A percentile compares a stretch with the other conserved stretches of the same genome.
Evolutionary conservation across 2,329 filamentous ascomycete genomes (phyloP).

Genomic region (Paecilomyces formosus): DNA sequence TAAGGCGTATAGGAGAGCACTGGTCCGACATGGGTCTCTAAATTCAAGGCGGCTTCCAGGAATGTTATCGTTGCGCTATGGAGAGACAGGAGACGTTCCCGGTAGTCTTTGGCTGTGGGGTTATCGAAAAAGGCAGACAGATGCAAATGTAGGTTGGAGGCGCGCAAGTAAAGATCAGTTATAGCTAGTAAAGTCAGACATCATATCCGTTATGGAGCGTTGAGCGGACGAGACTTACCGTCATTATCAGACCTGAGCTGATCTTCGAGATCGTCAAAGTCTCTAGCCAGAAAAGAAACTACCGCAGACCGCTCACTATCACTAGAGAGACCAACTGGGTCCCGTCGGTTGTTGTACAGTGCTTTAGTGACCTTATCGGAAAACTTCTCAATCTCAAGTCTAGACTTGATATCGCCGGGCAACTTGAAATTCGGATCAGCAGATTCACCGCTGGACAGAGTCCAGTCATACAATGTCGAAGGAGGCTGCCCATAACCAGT

Average conservation of each 20-base stretch:
- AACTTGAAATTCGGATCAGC: constrained; percentile 41
- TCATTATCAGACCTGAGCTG: constrained; percentile 37
- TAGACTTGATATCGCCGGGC: constrained; percentile 44
- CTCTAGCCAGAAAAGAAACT: constrained; percentile 38
- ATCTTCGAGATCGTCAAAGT: constrained; percentile 47
- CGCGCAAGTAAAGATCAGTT: constrained; percentile 41
- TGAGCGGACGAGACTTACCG: constrained; percentile 18
- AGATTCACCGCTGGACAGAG: constrained; percentile 38
- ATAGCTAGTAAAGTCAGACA: constrained; percentile 24
- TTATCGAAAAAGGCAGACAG: constrained; percentile 45
- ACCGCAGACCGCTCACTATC: constrained; percentile 38
- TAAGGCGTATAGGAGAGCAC: constrained; percentile 49
- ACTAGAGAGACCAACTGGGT: constrained; percentile 45
- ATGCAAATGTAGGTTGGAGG: constrained; percentile 41
- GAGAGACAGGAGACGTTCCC: constrained; percentile 36
- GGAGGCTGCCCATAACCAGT: constrained; percentile 64
- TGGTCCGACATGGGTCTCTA: constrained; percentile 38
- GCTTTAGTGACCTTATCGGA: constrained; percentile 50
- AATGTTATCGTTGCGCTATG: constrained; percentile 41
- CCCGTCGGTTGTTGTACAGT: constrained; percentile 49
- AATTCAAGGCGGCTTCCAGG: constrained; percentile 39
- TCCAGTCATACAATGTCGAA: constrained; percentile 55
- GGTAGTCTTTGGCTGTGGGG: constrained; percentile 38
- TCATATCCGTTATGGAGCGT: not conserved
- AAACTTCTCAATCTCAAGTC: constrained; percentile 52